phyloP scores from a whole-genome alignment of 192 early-diverging fungal species.

The Umbelopsis ramanniana region DNA sequence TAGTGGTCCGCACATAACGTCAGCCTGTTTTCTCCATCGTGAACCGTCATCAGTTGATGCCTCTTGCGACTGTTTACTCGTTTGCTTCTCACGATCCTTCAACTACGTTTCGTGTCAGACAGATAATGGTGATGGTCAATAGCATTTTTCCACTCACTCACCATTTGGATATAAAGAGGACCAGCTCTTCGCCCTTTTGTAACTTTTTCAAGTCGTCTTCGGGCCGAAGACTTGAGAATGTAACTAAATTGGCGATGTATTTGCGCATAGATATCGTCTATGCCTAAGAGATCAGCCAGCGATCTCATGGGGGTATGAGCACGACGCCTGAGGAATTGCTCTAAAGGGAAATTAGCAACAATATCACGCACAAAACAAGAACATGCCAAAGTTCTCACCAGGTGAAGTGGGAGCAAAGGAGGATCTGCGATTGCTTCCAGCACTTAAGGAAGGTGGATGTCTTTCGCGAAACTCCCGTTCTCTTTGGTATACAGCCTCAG shows the following conservation, averaged over 20 bases:
- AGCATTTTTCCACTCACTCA: constrained; percentile 24
- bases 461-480: constrained; percentile 45
- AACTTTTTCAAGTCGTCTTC: constrained; percentile 53
- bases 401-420: constrained; percentile 44
- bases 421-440: constrained; percentile 30
- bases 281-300: constrained; percentile 52
- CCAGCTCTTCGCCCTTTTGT: constrained; percentile 48
- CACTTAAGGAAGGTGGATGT: constrained; percentile 20
- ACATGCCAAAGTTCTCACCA: constrained; percentile 26
- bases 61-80: neutral
- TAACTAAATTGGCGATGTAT: constrained; percentile 66
- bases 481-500: constrained; percentile 46
- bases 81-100: constrained; percentile 19
- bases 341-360: constrained; percentile 29
- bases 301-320: constrained; percentile 54
- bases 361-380: neutral
- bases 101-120: neutral
- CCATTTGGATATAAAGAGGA: constrained; percentile 40
- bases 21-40: constrained; percentile 1
- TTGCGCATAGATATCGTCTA: constrained; percentile 63
- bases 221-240: constrained; percentile 60
- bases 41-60: constrained; percentile 4
- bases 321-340: constrained; percentile 56
- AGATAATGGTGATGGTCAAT: neutral
- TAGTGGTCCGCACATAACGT: neutral